phyloP scores from a whole-genome alignment of 345 rosid species.

The Eucalyptus paniculata region DNA sequence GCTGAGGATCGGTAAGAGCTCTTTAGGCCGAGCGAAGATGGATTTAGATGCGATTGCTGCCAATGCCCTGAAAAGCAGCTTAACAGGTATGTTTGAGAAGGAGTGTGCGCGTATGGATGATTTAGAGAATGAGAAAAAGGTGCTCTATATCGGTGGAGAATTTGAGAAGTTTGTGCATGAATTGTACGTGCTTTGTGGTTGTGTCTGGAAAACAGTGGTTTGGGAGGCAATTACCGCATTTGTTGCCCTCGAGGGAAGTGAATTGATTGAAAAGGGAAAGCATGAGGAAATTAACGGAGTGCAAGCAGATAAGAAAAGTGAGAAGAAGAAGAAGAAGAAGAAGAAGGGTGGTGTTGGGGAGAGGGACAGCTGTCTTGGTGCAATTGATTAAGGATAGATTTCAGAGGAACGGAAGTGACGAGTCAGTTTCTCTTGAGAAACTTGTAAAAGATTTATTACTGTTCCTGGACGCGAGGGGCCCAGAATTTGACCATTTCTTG shows the following conservation, averaged over 20 bases:
- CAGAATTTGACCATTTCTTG: conserved; percentile 34
- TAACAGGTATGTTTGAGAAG: conserved; percentile 19
- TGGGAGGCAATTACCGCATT: conserved; percentile 70
- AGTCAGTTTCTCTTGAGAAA: conserved; percentile 15
- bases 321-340: conserved; percentile 18
- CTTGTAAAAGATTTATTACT: conserved; percentile 26
- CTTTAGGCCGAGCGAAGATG: conserved; percentile 26
- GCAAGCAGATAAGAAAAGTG: conserved; percentile 33
- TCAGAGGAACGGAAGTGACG: conserved; percentile 15
- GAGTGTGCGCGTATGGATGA: neutral
- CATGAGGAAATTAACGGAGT: conserved; percentile 21
- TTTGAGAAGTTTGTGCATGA: conserved; percentile 33
- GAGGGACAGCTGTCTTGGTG: conserved; percentile 50
- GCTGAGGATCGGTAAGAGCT: conserved; percentile 38
- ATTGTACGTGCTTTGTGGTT: conserved; percentile 23
- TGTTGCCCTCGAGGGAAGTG: conserved; percentile 51
- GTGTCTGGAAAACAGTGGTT: conserved; percentile 57
- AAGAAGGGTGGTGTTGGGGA: conserved; percentile 58
- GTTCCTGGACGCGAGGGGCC: conserved; percentile 36
- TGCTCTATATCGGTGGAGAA: conserved; percentile 20
- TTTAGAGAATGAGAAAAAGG: conserved; percentile 14
- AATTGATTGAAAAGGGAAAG: conserved; percentile 12
- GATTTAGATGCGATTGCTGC: conserved; percentile 20
- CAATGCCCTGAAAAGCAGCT: conserved; percentile 16
- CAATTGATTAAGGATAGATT: conserved; percentile 56